A percentile compares a stretch with the other conserved stretches of the same genome.
These are phyloP conservation scores for Populus tremula DNA, from an alignment of 345 rosid genomes.

Conservation along the genomic window DNA sequence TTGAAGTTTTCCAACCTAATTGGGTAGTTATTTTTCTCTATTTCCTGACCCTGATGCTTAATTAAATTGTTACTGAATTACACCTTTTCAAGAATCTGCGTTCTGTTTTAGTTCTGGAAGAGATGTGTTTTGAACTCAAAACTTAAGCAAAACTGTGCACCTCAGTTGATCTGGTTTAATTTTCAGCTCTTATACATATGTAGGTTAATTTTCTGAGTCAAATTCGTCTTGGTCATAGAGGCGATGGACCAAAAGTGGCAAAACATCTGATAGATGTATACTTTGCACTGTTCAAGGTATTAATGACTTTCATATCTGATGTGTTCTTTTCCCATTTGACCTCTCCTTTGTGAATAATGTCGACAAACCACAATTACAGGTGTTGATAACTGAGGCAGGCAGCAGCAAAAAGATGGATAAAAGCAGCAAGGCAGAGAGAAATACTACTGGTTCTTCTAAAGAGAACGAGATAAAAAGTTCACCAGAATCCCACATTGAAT, in stretches of 20 bases:
- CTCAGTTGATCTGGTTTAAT: not conserved
- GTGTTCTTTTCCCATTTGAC: not conserved
- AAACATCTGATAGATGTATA: slow-evolving; percentile 86
- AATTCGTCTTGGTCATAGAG: slow-evolving; percentile 68
- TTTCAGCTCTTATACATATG: slow-evolving; percentile 15
- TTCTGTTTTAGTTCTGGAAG: not conserved
- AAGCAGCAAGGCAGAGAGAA: slow-evolving; percentile 27
- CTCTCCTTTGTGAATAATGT: not conserved
- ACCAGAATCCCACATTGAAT: slow-evolving; percentile 64
- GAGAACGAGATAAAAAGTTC: slow-evolving; percentile 36
- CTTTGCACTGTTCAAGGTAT: slow-evolving; percentile 92
- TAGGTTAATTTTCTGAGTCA: slow-evolving; percentile 95
- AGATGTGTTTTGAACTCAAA: not conserved
- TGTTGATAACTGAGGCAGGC: slow-evolving; percentile 60
- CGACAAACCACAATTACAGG: slow-evolving; percentile 42
- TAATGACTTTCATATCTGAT: not conserved
- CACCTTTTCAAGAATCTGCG: not conserved
- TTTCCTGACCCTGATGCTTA: not conserved
- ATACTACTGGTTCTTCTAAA: slow-evolving; percentile 29
- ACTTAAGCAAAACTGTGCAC: no score
- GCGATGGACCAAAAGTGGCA: slow-evolving; percentile 88
- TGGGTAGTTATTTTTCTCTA: not conserved
- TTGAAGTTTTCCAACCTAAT: not conserved
- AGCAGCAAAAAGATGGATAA: slow-evolving; percentile 33
- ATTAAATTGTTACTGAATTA: not conserved